Percentiles rank a stretch among this genome's conserved stretches.
Conservation (phyloP, 2,329 filamentous ascomycete genomes). For the Daldinia eschscholtzii region DNA sequence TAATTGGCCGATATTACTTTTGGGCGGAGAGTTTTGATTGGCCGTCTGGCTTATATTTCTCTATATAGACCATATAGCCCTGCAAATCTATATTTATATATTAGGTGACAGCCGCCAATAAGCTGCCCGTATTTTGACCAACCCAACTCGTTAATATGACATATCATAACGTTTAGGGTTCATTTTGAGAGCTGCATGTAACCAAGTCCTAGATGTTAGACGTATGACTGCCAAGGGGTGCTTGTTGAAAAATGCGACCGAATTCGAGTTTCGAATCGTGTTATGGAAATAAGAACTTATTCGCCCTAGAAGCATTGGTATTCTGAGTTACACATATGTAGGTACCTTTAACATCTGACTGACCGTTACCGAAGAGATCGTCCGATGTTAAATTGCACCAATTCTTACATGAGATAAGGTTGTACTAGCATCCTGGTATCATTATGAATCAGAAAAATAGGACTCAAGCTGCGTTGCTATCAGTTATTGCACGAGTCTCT, state of each 20-base stretch:
- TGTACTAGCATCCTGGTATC: neutral
- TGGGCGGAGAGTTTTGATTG: slow-evolving; percentile 8
- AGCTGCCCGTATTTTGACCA: neutral
- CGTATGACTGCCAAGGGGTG: neutral
- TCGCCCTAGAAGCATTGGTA: neutral
- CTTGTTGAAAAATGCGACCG: neutral
- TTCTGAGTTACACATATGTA: neutral
- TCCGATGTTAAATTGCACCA: neutral
- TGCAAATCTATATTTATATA: slow-evolving; percentile 15
- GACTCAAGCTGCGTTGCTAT: neutral
- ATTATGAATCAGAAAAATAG: neutral
- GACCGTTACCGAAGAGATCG: neutral
- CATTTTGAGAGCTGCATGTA: neutral
- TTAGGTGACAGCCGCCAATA: neutral
- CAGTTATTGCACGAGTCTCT: neutral
- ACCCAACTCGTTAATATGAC: neutral
- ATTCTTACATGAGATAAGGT: neutral
- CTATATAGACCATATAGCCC: slow-evolving; percentile 12
- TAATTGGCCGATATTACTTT: neutral
- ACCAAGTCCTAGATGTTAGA: neutral
- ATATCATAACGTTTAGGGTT: neutral
- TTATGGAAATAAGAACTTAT: neutral
- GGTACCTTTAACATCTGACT: neutral
- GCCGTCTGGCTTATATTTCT: slow-evolving; percentile 13
- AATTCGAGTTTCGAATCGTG: neutral